phyloP scores from a whole-genome alignment of 179 eudicot genomes.

The Heliamphora pulchella region DNA sequence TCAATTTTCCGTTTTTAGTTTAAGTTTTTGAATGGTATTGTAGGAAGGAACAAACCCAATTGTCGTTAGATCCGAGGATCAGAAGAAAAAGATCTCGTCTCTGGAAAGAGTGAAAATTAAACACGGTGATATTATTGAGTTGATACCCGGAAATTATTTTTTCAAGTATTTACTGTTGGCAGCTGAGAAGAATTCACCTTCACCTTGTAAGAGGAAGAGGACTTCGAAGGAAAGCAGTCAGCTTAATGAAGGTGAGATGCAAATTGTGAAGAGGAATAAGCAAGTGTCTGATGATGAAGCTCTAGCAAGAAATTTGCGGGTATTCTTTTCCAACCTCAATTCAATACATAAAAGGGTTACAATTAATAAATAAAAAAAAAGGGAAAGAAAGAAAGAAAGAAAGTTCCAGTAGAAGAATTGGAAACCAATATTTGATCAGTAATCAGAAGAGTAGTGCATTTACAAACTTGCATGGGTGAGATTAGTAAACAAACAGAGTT shows the following conservation, averaged over 20 bases:
- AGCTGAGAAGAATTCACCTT: conserved; percentile 21
- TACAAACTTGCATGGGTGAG: neutral
- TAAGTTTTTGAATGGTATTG: conserved; percentile 18
- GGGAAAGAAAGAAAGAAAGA: neutral
- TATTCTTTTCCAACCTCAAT: conserved; percentile 16
- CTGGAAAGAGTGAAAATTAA: conserved; percentile 41
- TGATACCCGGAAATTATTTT: conserved; percentile 77
- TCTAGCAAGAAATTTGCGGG: conserved; percentile 35
- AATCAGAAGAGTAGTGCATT: neutral
- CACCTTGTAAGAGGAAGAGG: conserved; percentile 21
- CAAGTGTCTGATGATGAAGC: conserved; percentile 32
- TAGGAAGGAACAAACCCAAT: conserved; percentile 89
- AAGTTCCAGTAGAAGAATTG: neutral
- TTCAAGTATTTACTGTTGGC: conserved; percentile 45
- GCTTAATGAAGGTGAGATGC: conserved; percentile 23
- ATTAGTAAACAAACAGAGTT: neutral
- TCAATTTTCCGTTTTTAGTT: neutral
- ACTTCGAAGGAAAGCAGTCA: conserved; percentile 19
- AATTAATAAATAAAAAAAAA: neutral
- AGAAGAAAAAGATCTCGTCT: conserved; percentile 54
- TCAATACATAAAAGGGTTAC: neutral
- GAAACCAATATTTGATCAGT: neutral
- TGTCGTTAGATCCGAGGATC: conserved; percentile 47
- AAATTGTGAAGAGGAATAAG: conserved; percentile 30
- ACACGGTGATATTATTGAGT: conserved; percentile 70